Conservation (phyloP, 2,329 filamentous ascomycete genomes). For the Lojkania enalia region DNA sequence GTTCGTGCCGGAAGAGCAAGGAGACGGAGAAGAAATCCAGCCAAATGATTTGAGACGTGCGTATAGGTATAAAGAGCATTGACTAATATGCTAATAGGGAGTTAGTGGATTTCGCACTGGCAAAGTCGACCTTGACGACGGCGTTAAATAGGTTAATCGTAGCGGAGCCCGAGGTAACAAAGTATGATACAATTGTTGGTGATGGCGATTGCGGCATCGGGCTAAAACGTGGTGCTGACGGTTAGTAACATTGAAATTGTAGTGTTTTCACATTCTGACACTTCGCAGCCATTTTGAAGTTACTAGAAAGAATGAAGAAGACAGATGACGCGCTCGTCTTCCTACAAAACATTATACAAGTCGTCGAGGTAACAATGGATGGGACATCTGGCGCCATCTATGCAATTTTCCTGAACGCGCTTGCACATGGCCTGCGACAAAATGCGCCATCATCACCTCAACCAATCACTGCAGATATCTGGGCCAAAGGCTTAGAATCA, state of each 20-base stretch:
- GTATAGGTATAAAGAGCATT: constrained; percentile 20
- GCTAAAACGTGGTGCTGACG: constrained; percentile 83
- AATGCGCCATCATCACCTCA: constrained; percentile 54
- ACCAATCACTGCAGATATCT: constrained; percentile 54
- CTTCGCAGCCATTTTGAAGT: constrained; percentile 45
- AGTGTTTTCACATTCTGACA: constrained; percentile 21
- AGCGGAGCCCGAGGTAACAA: constrained; percentile 67
- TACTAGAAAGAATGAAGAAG: constrained; percentile 48
- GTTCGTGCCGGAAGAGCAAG: constrained; percentile 46
- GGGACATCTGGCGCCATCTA: constrained; percentile 77
- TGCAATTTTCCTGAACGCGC: constrained; percentile 87
- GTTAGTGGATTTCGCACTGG: constrained; percentile 55
- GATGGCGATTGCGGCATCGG: constrained; percentile 91
- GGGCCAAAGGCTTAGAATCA: constrained; percentile 70
- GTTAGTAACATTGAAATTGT: constrained; percentile 19
- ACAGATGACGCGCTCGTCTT: constrained; percentile 63
- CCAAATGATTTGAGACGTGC: constrained; percentile 58
- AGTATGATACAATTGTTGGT: constrained; percentile 78
- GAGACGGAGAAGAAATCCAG: constrained; percentile 49
- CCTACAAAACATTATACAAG: constrained; percentile 62
- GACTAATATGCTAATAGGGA: constrained; percentile 13
- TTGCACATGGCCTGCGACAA: constrained; percentile 68
- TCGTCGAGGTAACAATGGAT: constrained; percentile 72
- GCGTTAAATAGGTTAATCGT: constrained; percentile 65
- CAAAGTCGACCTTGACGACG: constrained; percentile 57